Base-by-base conservation (phyloP, 1,284 basidiomycete species). In the Austroboletus niveus region DNA sequence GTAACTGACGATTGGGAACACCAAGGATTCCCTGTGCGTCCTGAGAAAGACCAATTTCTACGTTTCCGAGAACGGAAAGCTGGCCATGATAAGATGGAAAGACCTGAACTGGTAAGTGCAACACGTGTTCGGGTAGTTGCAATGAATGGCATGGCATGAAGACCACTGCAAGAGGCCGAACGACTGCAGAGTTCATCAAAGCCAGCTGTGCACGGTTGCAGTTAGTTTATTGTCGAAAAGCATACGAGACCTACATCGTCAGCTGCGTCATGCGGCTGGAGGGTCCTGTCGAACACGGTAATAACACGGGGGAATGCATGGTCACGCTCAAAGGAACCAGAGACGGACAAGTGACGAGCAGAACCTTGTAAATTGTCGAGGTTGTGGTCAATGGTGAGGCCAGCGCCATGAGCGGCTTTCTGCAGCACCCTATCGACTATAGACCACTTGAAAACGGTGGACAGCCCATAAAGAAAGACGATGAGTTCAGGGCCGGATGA, bases 131-230 rank as follows among this genome's bases (percentile, higher is more conserved):
- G 27, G 75, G 72, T 15, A 85, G 64, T 46, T 58, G 60, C 17
- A 70, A 61, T 42, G 76, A 64, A 42, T 68, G 60, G 51, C 74
- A 75, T 43, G 86, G 87, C 42, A 87, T 67, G 66, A 80, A 85
- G 45, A 88, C 69, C 54, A 89, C 71, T 31, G 82, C 87, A 57
- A 89, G 70, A 38, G 85, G 85, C 47, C 78, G 82, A 57, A 73
- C 67, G 44, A 70, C 69, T 54, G 70, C 51, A 45, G 52, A 42
- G 53, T 64, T 63, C 59, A 71, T 67, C 60, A 71, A 60, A 59
- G 64, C 69, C 67, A 72, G 71, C 80, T 81, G 68, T 49, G 63
- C 24, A 53, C 55, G 56, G 67, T 70, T 80, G 72, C 72, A 73
- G 71, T 78, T 60, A 74, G 71, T 64, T 65, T 65, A 63, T 57